Conservation (phyloP, 1,284 basidiomycete species). For the Salmacisia buchloeana region DNA sequence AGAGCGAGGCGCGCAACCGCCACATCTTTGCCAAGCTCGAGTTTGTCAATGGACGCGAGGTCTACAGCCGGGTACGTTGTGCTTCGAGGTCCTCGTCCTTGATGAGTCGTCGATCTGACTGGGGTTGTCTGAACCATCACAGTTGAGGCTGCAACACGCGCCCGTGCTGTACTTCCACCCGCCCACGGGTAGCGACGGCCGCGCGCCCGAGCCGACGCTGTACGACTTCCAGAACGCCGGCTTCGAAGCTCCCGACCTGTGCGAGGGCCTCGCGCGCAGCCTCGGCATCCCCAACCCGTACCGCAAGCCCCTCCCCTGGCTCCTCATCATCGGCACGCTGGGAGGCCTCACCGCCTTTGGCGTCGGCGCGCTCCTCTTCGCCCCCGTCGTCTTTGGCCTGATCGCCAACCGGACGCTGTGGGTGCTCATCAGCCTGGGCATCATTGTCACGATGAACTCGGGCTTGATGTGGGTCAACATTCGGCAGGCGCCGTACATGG, state of each 20-base stretch:
- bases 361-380: slow-evolving; percentile 12
- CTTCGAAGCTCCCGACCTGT: slow-evolving; percentile 26
- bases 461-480: slow-evolving; percentile 93
- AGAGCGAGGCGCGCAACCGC: slow-evolving; percentile 18
- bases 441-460: slow-evolving; percentile 45
- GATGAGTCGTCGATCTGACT: no score
- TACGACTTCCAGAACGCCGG: slow-evolving; percentile 37
- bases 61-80: slow-evolving; percentile 19
- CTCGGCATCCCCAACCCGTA: slow-evolving; percentile 24
- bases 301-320: slow-evolving; percentile 29
- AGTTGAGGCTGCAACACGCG: slow-evolving; percentile 34
- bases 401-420: slow-evolving; percentile 21
- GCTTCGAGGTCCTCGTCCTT: neutral
- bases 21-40: slow-evolving; percentile 37
- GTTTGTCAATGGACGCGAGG: slow-evolving; percentile 23
- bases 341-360: slow-evolving; percentile 13
- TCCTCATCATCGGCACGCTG: slow-evolving; percentile 17
- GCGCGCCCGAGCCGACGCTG: slow-evolving; percentile 17
- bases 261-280: slow-evolving; percentile 20
- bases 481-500: slow-evolving; percentile 68
- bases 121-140: no score
- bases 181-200: slow-evolving; percentile 11
- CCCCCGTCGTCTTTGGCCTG: slow-evolving; percentile 1
- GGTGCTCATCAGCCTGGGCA: slow-evolving; percentile 29
- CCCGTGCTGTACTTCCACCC: slow-evolving; percentile 38